Evolutionary conservation across 1,284 basidiomycete species (phyloP), one percentile per base, ranked within the genome.

Genomic region (Papiliotrema flavescens): DNA sequence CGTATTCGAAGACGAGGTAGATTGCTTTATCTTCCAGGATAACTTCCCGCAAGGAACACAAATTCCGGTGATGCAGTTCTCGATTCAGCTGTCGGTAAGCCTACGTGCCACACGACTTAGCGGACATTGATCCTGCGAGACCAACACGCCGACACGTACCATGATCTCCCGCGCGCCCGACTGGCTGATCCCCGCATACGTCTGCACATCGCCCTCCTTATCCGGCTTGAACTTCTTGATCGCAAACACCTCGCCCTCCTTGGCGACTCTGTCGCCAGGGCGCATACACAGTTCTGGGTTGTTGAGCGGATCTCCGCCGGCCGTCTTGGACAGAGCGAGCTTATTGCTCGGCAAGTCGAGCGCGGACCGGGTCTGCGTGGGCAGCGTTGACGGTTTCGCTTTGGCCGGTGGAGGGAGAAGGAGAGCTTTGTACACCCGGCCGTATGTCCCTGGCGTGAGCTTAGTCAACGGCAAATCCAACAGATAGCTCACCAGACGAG

Each of bases 191-290:
- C 96, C 96, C 8, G 93, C 96, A 73, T 97, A 98, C 0, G 89
- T 90, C 49, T 88, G 79, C 2, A 90, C 85, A 69, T 96, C 93
- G 34, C 92, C 92, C 77, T 96, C 93, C 74, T 98, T 98, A 80
- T 98, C 96, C 0, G 95, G 94, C 74, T 99, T 99, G 81, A 98
- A 98, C 76, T 98, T 99, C 80, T 99, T 99, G 79, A 98, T 98
- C 3, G 95, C 96, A 67, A 92, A 89, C 47, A 95, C 81, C 54
- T 79, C 80, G 1, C 80, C 84, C 46, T 75, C 73, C 42, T 86
- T 85, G 11, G 79, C 79, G 1, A 84, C 69, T 26, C 71, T 56
- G 47, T 80, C 87, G 34, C 84, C 80, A 59, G 87, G 86, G 1
- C 75, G 65, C 65, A 71, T 75, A 60, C 69, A 73, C 44, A 67